phyloP scores from a whole-genome alignment of 2,329 filamentous ascomycete genomes.

The Beauveria pseudobassiana region DNA sequence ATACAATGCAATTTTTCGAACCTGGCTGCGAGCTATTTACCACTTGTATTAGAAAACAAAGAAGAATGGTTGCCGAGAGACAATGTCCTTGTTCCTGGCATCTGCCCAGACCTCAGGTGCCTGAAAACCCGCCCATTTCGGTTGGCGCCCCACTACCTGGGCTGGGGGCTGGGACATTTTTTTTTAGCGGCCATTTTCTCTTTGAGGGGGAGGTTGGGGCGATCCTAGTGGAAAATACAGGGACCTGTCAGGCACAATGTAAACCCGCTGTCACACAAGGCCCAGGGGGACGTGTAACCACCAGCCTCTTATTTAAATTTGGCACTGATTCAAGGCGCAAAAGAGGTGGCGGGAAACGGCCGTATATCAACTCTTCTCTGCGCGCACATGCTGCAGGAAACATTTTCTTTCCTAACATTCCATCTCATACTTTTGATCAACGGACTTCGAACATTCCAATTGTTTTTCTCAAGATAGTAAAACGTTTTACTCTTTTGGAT shows the following conservation, averaged over 20 bases:
- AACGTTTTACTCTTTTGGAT: neutral
- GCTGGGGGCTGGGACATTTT: neutral
- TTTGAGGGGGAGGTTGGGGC: neutral
- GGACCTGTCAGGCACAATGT: neutral
- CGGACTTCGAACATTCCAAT: neutral
- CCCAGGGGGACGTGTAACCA: neutral
- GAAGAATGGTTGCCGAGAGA: too few species aligned
- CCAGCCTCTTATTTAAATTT: neutral
- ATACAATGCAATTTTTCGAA: too few species aligned
- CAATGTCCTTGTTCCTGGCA: too few species aligned
- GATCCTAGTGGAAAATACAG: neutral
- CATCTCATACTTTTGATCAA: neutral
- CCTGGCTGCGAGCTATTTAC: too few species aligned
- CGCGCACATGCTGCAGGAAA: neutral
- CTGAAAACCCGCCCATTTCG: too few species aligned
- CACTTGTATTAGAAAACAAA: too few species aligned
- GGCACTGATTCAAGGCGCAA: neutral
- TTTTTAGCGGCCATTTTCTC: neutral
- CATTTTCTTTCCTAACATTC: neutral
- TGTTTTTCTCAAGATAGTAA: neutral
- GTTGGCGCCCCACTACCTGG: neutral
- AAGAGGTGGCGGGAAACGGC: conserved; percentile 11
- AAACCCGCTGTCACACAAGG: too few species aligned
- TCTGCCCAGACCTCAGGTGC: too few species aligned
- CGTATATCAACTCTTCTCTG: conserved; percentile 1